Conservation (phyloP, 2,329 filamentous ascomycete species). For the Ascochyta pisi region DNA sequence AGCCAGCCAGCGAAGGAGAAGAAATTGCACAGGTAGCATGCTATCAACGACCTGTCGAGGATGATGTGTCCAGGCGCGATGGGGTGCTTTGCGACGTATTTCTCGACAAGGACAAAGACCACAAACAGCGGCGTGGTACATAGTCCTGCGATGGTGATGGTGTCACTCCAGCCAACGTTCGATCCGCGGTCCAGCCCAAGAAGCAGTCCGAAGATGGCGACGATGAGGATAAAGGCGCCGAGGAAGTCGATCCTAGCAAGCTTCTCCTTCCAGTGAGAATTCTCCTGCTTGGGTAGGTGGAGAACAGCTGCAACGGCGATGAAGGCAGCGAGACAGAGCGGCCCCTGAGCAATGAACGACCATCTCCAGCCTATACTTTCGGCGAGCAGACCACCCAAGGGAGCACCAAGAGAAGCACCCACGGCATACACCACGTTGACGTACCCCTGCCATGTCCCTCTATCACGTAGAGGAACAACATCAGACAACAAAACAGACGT, state of each 20-base stretch:
- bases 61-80: conserved; percentile 79
- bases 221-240: conserved; percentile 70
- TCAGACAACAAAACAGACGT: conserved; percentile 75
- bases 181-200: conserved; percentile 75
- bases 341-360: conserved; percentile 75
- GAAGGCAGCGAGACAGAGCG: conserved; percentile 71
- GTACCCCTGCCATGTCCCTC: conserved; percentile 76
- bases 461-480: conserved; percentile 71
- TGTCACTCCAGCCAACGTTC: conserved; percentile 71
- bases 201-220: conserved; percentile 70
- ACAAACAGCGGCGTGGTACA: conserved; percentile 65
- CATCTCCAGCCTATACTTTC: conserved; percentile 79
- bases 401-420: conserved; percentile 73
- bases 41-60: conserved; percentile 69
- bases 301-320: conserved; percentile 68
- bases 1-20: conserved; percentile 70
- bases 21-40: conserved; percentile 75
- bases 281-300: conserved; percentile 64
- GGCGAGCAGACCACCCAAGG: conserved; percentile 73
- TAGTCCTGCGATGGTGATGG: conserved; percentile 65
- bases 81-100: conserved; percentile 70
- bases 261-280: conserved; percentile 70
- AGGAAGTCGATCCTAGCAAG: conserved; percentile 74
- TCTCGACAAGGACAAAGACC: conserved; percentile 73
- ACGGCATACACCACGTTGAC: conserved; percentile 75